Base-by-base conservation (phyloP, 1,139 yeast species). In the Kodamaea suecica region DNA sequence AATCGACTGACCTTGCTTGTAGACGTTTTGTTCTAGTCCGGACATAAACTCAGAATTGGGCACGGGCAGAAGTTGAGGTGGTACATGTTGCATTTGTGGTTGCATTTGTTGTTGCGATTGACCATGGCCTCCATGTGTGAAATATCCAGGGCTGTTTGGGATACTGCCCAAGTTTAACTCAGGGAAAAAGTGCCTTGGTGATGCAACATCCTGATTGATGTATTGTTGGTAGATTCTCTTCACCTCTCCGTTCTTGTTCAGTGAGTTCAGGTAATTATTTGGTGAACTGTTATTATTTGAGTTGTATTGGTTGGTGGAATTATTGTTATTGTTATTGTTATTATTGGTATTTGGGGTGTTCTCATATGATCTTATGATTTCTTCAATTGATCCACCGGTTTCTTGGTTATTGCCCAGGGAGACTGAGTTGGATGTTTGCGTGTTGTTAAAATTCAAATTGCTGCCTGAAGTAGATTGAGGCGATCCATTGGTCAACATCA, bases 1-100 rank as follows among this genome's bases (percentile, higher is more conserved):
- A 35, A 77, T 66, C 3, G 79, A 70, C 41, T 70, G 73, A 8
- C 78, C 80, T 43, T 76, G 80, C 46, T 63, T 69, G 37, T 57
- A 55, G 7, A 76, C 58, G 39, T 65, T 74, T 26, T 63, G 67
- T 44, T 72, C 76, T 34, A 72, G 51, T 2, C 66, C 68, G 31
- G 47, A 50, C 40, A 68, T 56, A 10, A 52, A 33, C 3, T 15
- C 24, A 2, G 24, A 31, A 17, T 21, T 27, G 11, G 36, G 34
- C 29, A 31, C 41, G 11, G 52, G 45, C 1, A 44, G 43, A 4
- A 42, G 26, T 20, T 28, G 36, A 16, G 39, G 45, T 5, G 11
- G 13, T 23, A 23, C 13, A 6, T n/a, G 13, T n/a, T 23, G 26
- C 6, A 5, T n/a, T 19, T 6, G 21, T 6, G 6, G 6, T 9